Percentiles rank a stretch among this genome's conserved stretches.
These are phyloP conservation scores for Trametes sp. DNA, from an alignment of 1,284 basidiomycete genomes.

Conservation along the genomic window DNA sequence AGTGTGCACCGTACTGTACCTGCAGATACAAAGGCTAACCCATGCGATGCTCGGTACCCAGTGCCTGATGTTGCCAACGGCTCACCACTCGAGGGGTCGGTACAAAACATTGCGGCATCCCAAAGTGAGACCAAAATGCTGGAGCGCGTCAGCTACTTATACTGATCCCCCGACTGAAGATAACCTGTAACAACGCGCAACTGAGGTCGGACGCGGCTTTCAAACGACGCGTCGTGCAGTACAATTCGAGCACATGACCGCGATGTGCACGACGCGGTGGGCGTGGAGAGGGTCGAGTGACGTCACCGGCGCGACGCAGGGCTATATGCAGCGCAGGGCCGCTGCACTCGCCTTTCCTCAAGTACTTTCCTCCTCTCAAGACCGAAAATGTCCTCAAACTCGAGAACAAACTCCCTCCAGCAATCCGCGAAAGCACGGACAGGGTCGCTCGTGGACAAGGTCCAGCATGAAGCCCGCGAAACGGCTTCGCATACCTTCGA, in stretches of 20 bases:
- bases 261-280: not conserved
- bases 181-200: no score
- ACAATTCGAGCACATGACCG: constrained; percentile 8
- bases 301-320: not conserved
- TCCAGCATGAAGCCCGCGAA: constrained; percentile 33
- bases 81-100: no score
- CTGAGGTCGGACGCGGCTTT: no score
- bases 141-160: no score
- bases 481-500: constrained; percentile 28
- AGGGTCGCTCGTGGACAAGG: constrained; percentile 8
- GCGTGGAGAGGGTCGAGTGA: constrained; percentile 1
- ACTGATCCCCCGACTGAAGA: no score
- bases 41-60: no score
- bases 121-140: no score
- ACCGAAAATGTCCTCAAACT: not conserved
- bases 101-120: no score
- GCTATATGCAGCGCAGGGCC: not conserved
- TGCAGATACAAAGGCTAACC: no score
- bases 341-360: not conserved
- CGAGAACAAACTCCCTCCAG: constrained; percentile 34
- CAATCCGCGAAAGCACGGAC: constrained; percentile 37
- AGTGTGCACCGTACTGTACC: no score
- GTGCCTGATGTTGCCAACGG: no score
- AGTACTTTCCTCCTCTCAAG: not conserved
- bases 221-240: not conserved